phyloP scores from a whole-genome alignment of 108 stramenopile species.

The Thalassiosira profunda region DNA sequence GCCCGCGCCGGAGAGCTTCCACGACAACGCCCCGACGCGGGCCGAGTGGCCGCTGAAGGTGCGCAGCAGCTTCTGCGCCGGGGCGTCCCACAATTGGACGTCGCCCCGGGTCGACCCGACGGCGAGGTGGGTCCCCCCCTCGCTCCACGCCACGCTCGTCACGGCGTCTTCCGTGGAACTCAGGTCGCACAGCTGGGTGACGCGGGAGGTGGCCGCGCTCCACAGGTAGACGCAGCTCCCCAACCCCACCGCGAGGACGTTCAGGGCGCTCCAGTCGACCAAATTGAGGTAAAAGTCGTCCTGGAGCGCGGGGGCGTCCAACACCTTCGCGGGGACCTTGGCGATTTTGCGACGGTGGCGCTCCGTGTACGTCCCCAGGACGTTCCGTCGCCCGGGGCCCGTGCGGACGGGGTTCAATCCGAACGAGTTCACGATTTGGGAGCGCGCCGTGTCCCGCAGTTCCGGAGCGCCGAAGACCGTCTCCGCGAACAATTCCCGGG shows the following conservation, averaged over 20 bases:
- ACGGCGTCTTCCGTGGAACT: constrained; percentile 61
- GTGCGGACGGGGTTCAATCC: constrained; percentile 69
- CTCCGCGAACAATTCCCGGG: constrained; percentile 45
- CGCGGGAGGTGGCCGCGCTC: constrained; percentile 93
- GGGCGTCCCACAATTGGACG: constrained; percentile 95
- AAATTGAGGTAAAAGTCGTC: constrained; percentile 99
- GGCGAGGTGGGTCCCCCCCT: constrained; percentile 86
- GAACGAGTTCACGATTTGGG: constrained; percentile 81
- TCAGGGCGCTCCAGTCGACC: constrained; percentile 96
- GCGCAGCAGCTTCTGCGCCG: constrained; percentile 79
- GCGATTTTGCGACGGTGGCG: constrained; percentile 77
- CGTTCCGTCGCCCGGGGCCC: constrained; percentile 67
- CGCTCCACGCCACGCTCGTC: constrained; percentile 93
- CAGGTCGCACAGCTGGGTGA: constrained; percentile 89
- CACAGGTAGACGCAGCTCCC: constrained; percentile 94
- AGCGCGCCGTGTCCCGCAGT: constrained; percentile 12
- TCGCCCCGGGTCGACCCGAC: constrained; percentile 93
- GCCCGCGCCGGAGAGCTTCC: constrained; percentile 57
- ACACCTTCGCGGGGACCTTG: constrained; percentile 97
- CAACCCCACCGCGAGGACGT: constrained; percentile 98
- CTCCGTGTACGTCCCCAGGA: constrained; percentile 65
- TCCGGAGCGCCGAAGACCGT: constrained; percentile 2
- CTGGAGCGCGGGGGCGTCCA: constrained; percentile 97
- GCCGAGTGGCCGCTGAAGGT: constrained; percentile 89
- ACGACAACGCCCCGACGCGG: constrained; percentile 93